These are phyloP conservation scores for Lachnum nothofagi DNA, from an alignment of 2,329 filamentous ascomycete species.

Conservation along the genomic window DNA sequence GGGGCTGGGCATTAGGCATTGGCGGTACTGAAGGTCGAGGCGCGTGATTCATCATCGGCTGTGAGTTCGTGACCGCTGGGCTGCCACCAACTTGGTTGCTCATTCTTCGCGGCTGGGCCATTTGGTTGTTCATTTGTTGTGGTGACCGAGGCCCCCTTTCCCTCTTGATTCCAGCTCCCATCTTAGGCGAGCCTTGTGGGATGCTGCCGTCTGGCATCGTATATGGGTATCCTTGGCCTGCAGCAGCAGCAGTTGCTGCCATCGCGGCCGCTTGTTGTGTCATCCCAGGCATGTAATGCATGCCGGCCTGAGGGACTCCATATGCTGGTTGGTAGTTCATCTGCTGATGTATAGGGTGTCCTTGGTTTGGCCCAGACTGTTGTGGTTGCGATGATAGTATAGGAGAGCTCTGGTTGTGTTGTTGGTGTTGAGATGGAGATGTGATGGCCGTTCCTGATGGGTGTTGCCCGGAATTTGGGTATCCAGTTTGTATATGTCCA, in stretches of 20 bases:
- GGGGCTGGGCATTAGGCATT: slow-evolving; percentile 57
- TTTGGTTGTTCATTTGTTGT: slow-evolving; percentile 50
- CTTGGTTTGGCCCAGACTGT: slow-evolving; percentile 58
- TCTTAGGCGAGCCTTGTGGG: slow-evolving; percentile 69
- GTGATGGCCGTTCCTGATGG: slow-evolving; percentile 52
- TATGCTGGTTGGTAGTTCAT: slow-evolving; percentile 79
- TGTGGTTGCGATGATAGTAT: slow-evolving; percentile 76
- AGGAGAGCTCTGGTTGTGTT: slow-evolving; percentile 68
- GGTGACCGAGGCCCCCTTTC: slow-evolving; percentile 75
- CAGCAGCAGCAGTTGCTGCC: slow-evolving; percentile 85
- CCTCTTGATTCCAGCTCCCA: slow-evolving; percentile 63
- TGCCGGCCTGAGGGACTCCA: slow-evolving; percentile 63
- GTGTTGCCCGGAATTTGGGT: slow-evolving; percentile 55
- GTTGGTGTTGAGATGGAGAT: slow-evolving; percentile 66
- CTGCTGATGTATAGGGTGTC: slow-evolving; percentile 57
- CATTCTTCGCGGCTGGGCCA: slow-evolving; percentile 59
- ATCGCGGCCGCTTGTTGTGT: slow-evolving; percentile 74
- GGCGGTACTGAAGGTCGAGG: slow-evolving; percentile 52
- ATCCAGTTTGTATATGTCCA: slow-evolving; percentile 54
- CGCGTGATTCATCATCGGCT: slow-evolving; percentile 69
- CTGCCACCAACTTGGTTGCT: slow-evolving; percentile 66
- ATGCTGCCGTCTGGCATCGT: slow-evolving; percentile 66
- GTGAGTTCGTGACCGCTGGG: slow-evolving; percentile 67
- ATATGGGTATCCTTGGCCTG: slow-evolving; percentile 66
- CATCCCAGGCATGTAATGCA: slow-evolving; percentile 80